phyloP scores from a whole-genome alignment of 2,329 filamentous ascomycete genomes.

The Aspergillus costaricaensis region DNA sequence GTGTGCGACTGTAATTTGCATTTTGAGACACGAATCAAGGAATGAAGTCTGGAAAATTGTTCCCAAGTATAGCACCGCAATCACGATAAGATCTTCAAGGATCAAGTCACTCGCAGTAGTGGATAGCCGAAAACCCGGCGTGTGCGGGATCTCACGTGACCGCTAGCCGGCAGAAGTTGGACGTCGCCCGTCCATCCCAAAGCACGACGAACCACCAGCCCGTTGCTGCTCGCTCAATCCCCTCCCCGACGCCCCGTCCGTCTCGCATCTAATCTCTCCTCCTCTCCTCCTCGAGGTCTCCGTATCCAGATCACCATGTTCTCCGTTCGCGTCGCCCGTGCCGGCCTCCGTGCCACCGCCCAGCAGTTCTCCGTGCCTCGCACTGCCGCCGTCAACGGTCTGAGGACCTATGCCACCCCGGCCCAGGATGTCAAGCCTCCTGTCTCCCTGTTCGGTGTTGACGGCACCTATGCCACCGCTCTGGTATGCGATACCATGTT shows the following conservation, averaged over 20 bases:
- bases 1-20: background rate
- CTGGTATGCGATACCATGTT: conserved; percentile 68
- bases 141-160: conserved; percentile 33
- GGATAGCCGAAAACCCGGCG: conserved; percentile 27
- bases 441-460: conserved; percentile 88
- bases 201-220: conserved; percentile 15
- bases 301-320: conserved; percentile 49
- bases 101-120: background rate
- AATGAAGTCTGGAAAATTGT: background rate
- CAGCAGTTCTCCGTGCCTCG: conserved; percentile 45
- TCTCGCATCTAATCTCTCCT: conserved; percentile 26
- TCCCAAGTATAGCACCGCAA: background rate
- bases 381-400: conserved; percentile 44
- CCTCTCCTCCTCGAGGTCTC: conserved; percentile 25
- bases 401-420: conserved; percentile 75
- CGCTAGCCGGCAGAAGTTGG: conserved; percentile 29
- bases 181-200: conserved; percentile 22
- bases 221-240: conserved; percentile 18
- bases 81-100: background rate
- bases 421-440: conserved; percentile 75
- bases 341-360: conserved; percentile 58
- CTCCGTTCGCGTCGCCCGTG: conserved; percentile 58
- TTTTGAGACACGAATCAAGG: background rate
- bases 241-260: conserved; percentile 30
- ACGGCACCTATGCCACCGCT: conserved; percentile 97